Percentiles rank a stretch among this genome's conserved stretches.
phyloP scores from a whole-genome alignment of 108 stramenopile genomes.

The Schizochytrium sp. region DNA sequence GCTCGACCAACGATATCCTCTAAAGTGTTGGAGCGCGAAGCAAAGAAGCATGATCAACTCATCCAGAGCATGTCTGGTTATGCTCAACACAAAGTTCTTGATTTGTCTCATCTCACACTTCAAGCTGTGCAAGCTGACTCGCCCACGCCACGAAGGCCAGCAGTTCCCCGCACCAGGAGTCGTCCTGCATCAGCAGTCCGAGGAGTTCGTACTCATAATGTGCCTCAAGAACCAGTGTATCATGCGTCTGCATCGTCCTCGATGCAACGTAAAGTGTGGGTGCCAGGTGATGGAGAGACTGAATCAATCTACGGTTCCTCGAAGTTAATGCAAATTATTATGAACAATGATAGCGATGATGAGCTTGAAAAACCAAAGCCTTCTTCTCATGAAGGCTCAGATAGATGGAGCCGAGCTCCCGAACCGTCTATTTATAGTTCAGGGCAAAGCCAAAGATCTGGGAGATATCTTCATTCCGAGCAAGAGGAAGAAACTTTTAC shows the following conservation, averaged over 20 bases:
- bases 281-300: background rate
- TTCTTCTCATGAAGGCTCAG: no score
- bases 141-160: background rate
- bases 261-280: slow-evolving; percentile 6
- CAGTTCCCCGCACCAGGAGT: background rate
- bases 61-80: slow-evolving; percentile 23
- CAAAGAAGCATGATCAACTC: background rate
- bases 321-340: background rate
- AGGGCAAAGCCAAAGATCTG: no score
- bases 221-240: background rate
- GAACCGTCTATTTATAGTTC: no score
- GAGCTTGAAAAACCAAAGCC: no score
- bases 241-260: background rate
- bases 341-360: background rate
- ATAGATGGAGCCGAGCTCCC: no score
- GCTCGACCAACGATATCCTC: slow-evolving; percentile 33
- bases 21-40: background rate
- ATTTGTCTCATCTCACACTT: slow-evolving; percentile 35
- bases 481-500: no score
- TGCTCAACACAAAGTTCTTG: slow-evolving; percentile 21
- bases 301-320: background rate
- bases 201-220: background rate
- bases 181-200: background rate
- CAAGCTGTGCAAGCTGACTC: slow-evolving; percentile 9
- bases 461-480: no score